Percentiles rank a stretch among this genome's conserved stretches.
Conservation (phyloP, 306 rosid species). For the Cicer arietinum region DNA sequence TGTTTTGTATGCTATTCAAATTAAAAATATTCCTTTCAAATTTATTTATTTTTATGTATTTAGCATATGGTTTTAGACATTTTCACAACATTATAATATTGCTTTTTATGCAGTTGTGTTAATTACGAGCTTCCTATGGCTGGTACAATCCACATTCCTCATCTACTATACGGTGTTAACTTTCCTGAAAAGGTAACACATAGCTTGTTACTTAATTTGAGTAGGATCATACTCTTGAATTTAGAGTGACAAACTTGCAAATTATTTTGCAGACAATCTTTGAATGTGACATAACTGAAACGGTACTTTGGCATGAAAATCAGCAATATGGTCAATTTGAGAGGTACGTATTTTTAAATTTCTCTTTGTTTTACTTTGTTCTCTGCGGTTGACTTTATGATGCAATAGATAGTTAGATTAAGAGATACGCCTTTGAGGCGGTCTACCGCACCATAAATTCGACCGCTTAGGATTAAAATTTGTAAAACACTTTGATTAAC, state of each 20-base stretch:
- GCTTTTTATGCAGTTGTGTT: conserved; percentile 46
- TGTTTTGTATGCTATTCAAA: conserved; percentile 48
- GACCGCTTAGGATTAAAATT: no score
- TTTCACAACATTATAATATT: not conserved
- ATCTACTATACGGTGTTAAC: conserved; percentile 40
- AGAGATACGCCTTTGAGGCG: no score
- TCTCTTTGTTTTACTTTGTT: no score
- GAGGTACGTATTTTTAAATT: conserved; percentile 34
- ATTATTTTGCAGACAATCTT: conserved; percentile 45
- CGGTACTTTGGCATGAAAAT: conserved; percentile 53
- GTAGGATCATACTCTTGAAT: no score
- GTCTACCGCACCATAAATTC: no score
- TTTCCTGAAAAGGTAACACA: conserved; percentile 51
- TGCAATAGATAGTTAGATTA: no score
- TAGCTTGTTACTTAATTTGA: not conserved
- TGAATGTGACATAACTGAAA: conserved; percentile 49
- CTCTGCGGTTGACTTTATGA: no score
- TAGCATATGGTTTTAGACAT: not conserved
- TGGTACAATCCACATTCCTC: conserved; percentile 25
- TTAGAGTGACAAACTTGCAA: no score
- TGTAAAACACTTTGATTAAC: not conserved
- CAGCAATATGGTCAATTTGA: not conserved
- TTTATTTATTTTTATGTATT: not conserved
- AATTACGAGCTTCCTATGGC: conserved; percentile 43
- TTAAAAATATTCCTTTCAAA: not conserved